Base-by-base conservation (phyloP, 2,329 filamentous ascomycete species). In the Paramyrothecium sp. region DNA sequence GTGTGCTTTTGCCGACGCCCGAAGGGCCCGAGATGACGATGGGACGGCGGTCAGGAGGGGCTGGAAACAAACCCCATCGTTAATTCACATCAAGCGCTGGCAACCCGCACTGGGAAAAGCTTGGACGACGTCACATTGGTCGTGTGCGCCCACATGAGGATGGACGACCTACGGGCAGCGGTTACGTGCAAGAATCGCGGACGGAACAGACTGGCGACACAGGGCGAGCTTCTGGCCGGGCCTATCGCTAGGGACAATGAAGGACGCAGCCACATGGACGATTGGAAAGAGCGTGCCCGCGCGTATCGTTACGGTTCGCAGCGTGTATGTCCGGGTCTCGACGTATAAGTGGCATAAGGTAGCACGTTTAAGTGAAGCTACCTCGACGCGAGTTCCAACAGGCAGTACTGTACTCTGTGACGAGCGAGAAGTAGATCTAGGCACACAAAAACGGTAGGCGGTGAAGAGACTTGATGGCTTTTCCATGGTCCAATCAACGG, bases 11-110 rank as follows among this genome's bases (percentile, higher is more conserved):
- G 65, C 91, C 91, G 50, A 91, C 85, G 71, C 91, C 91, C 11
- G 86, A 89, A 60, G 91, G 91, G 56, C 91, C 91, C 51, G 87
- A 91, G 73, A 95, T 89, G 66, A 95, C 87, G 67, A 94, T 81
- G 16, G 89, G 90, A 33, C 85, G 83, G 63, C 75, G 74, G 68
- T 85, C 81, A 54, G 75, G 63, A 16, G 79, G 76, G 44, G 50
- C 61, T 55, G 64, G 62, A 59, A 33, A 50, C 34, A 54, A 51
- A 12, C 41, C 54, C 41, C 8, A 26, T 30, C 10, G 26, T 30
- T 30, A 30, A 30, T 30, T 30, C 26, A 30, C 10, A 10, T 30
- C 26, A 30, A 30, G 26, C 26, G 10, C 10, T 30, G 26, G 5
- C 26, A 30, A 4, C 10, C 26, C 26, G 26, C 26, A 10, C 26